Base-by-base conservation (phyloP, 140 eudicot genomes). In the Ambrosia hybrid region DNA sequence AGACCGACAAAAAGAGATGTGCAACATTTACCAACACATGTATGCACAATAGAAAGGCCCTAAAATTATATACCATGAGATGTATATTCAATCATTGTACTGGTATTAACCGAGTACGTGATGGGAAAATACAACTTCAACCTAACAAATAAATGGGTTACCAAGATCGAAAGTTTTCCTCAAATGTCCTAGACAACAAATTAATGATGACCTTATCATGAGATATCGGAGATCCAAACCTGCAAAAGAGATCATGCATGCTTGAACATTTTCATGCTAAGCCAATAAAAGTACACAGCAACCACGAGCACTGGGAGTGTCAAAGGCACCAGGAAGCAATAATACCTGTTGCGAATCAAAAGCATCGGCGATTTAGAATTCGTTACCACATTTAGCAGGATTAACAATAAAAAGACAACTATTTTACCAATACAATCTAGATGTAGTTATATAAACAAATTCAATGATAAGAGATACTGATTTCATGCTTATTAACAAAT, bases 221-320 rank as follows among this genome's bases (percentile, higher is more conserved):
- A 41, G 36, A 11, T 5, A 51, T 15, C 11, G 15, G 38, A 68
- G 34, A 68, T 11, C 36, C 5, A 9, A 72, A 72, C 61, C 56
- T 65, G 65, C 8, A 56, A 6, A 72, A 30, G 48, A 55, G 67
- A 36, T 83, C 81, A 91, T 4, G 97, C 95, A 73, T 91, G 96
- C 87, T 86, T 91, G 82, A 91, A 91, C 79, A 89, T 68, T 77
- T 91, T 91, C 96, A 91, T 89, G 83, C 90, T 83, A 65, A 91
- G 91, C 96, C 97, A 91, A 53, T 91, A 95, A 49, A 91, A 81
- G 79, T 91, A 91, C 13, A 91, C 86, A 2, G 95, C 86, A 76
- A 86, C 86, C 60, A 86, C 74, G 21, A 89, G 81, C 67, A 91
- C 75, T 2, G 97, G 97, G 36, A 91, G 88, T 36, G 97, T 84